Evolutionary conservation across 1,284 basidiomycete genomes (phyloP), one percentile per base, ranked within the genome.

Genomic region (Ustilago shanxiensis): DNA sequence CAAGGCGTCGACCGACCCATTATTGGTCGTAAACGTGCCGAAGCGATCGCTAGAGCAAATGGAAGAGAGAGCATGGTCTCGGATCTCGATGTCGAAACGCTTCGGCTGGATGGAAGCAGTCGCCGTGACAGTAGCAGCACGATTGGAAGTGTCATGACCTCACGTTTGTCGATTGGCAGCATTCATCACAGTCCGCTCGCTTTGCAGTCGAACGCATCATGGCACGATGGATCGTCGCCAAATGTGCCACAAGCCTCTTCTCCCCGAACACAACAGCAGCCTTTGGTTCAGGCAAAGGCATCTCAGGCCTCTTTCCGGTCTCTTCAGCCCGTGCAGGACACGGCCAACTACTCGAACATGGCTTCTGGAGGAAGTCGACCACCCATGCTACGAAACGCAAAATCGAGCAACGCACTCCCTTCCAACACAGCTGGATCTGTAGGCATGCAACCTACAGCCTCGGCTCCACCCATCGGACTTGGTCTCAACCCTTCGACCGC

Each of bases 51-150:
- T 0, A 63, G 71, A 6, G 73, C 74, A 10, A 71, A 83, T 41
- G 81, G 81, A 1, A 61, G 82, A 5, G 81, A 79, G 31, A 80
- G 77, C 51, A 71, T 83, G 65, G 75, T 83, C 4, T 83, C 82
- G 7, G 82, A 83, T 41, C 77, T 83, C 33, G 82, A 83, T 41
- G 82, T 83, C 45, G 82, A 83, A 63, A 83, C 81, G 37, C 60
- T 83, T 45, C 72, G 81, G 3, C 66, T 83, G 22, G 81, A 83
- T 39, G 80, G 67, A 9, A 79, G 79, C 68, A 79, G 77, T 44
- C 71, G 81, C 28, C 54, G 80, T 13, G 78, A 75, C 39, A 83
- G 82, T 53, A 60, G 62, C 5, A 82, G 79, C 53, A 81, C 82
- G 18, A 72, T 83, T 35, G 72, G 49, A 16, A 79, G 66, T 50